Evolutionary conservation across 1,284 basidiomycete genomes (phyloP).

Genomic region (Microbotryum saponariae): DNA sequence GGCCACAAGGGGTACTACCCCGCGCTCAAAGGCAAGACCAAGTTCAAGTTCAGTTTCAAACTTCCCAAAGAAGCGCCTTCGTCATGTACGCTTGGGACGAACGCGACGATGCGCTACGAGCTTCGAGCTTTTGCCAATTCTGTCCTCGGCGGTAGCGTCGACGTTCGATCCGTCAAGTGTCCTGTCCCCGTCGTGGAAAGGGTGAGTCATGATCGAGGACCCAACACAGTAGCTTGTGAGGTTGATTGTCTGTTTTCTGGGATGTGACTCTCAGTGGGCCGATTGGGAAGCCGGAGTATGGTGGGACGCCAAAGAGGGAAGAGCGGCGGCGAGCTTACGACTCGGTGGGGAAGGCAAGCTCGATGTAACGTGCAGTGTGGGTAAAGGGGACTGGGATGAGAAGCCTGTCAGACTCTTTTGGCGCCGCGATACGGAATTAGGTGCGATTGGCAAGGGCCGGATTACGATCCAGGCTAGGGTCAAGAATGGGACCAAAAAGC

Average conservation of each 20-base stretch:
- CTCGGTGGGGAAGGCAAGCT: constrained; percentile 17
- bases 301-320: constrained; percentile 9
- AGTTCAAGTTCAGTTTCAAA: constrained; percentile 35
- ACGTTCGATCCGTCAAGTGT: constrained; percentile 4
- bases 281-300: constrained; percentile 22
- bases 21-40: constrained; percentile 36
- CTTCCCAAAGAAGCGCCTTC: constrained; percentile 33
- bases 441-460: constrained; percentile 13
- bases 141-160: constrained; percentile 25
- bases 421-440: constrained; percentile 13
- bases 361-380: constrained; percentile 13
- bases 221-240: no score
- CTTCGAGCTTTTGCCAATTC: constrained; percentile 32
- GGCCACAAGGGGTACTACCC: constrained; percentile 28
- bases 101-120: constrained; percentile 32
- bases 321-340: constrained; percentile 8
- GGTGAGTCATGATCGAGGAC: constrained; percentile 4
- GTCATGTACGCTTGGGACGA: constrained; percentile 32
- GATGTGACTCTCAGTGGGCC: constrained; percentile 9
- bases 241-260: no score
- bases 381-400: constrained; percentile 11
- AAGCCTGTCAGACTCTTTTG: constrained; percentile 23
- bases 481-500: constrained; percentile 20
- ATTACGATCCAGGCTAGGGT: constrained; percentile 18
- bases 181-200: constrained; percentile 7